Conservation (phyloP, 805 yeast species). For the Priceomyces melissophilus region DNA sequence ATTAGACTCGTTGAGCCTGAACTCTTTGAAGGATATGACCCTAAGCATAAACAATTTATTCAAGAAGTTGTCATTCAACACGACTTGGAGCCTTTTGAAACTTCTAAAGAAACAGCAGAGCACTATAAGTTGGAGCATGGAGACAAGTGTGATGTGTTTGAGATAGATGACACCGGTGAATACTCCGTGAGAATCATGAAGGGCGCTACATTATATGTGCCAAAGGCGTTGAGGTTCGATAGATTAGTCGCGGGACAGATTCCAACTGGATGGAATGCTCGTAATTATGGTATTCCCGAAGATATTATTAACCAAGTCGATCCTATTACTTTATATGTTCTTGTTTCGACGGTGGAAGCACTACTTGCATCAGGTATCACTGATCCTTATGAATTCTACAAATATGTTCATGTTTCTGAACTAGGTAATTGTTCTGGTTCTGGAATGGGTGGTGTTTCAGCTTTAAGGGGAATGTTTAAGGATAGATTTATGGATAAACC, state of each 20-base stretch:
- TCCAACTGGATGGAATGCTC: constrained; percentile 98
- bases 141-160: constrained; percentile 87
- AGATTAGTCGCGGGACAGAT: constrained; percentile 88
- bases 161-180: constrained; percentile 85
- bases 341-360: constrained; percentile 95
- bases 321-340: constrained; percentile 87
- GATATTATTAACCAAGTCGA: constrained; percentile 94
- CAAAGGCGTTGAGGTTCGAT: constrained; percentile 78
- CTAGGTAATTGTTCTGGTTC: constrained; percentile 99
- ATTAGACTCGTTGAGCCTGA: constrained; percentile 96
- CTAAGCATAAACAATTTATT: constrained; percentile 84
- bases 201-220: constrained; percentile 89
- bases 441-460: constrained; percentile 99
- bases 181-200: constrained; percentile 84
- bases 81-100: constrained; percentile 93
- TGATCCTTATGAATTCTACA: constrained; percentile 97
- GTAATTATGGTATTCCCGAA: constrained; percentile 89
- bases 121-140: constrained; percentile 94
- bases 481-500: constrained; percentile 91
- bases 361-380: constrained; percentile 91
- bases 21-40: constrained; percentile 89
- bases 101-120: constrained; percentile 91
- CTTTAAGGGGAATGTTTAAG: constrained; percentile 95
- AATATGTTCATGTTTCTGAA: constrained; percentile 96
- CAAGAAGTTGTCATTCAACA: constrained; percentile 97